Conservation (phyloP, 2,329 filamentous ascomycete genomes). For the Pyricularia grisea region DNA sequence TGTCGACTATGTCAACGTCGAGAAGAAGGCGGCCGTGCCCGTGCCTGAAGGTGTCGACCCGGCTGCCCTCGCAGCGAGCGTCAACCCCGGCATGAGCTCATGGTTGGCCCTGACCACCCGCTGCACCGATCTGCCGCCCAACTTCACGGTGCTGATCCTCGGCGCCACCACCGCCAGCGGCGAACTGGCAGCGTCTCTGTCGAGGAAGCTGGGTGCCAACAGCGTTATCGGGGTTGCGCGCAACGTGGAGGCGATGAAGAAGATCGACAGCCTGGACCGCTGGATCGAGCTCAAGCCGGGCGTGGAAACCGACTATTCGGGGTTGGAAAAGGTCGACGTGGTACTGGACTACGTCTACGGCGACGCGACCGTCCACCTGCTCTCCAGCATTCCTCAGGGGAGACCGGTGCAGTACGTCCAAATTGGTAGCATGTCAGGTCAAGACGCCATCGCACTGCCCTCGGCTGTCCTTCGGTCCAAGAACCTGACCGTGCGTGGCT, state of each 20-base stretch:
- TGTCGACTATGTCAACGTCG: slow-evolving; percentile 37
- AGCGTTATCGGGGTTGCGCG: slow-evolving; percentile 42
- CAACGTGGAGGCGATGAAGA: slow-evolving; percentile 27
- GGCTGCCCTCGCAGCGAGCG: slow-evolving; percentile 38
- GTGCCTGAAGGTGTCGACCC: slow-evolving; percentile 36
- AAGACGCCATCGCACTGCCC: slow-evolving; percentile 26
- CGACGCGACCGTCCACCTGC: slow-evolving; percentile 26
- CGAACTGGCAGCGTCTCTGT: slow-evolving; percentile 36
- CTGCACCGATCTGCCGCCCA: slow-evolving; percentile 23
- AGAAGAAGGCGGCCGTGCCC: slow-evolving; percentile 24
- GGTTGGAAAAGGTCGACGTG: slow-evolving; percentile 37
- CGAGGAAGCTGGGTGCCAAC: slow-evolving; percentile 36
- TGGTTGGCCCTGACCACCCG: slow-evolving; percentile 48
- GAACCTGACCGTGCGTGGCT: slow-evolving; percentile 35
- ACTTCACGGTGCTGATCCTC: slow-evolving; percentile 57
- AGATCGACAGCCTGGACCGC: slow-evolving; percentile 32
- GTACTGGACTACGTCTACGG: slow-evolving; percentile 51
- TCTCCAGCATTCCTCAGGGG: slow-evolving; percentile 25
- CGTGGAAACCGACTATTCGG: slow-evolving; percentile 34
- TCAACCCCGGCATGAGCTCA: slow-evolving; percentile 44
- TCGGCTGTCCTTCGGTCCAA: slow-evolving; percentile 35
- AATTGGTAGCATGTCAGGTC: slow-evolving; percentile 34
- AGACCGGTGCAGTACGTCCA: slow-evolving; percentile 42
- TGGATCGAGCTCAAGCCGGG: slow-evolving; percentile 29
- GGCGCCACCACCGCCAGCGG: slow-evolving; percentile 85